Base-by-base conservation (phyloP, 1,139 yeast species). In the Pichia norvegensis region DNA sequence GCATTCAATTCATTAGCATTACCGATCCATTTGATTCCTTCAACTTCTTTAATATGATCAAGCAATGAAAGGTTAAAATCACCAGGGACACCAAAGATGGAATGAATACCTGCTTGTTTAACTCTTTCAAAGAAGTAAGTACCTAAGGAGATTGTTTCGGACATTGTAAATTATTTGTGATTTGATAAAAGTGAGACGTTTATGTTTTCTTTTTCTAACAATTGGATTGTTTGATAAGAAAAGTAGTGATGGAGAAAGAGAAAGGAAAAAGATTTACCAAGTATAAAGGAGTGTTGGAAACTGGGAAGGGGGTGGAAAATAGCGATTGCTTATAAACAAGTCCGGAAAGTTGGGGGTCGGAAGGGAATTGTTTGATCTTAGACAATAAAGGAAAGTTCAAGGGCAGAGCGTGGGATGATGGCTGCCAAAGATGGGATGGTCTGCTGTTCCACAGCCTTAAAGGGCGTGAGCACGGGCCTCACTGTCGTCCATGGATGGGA, bases 41-140 rank as follows among this genome's bases (percentile, higher is more conserved):
- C 73, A 27, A 79, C 84, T 47, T 76, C 76, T 55, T 78, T 74
- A 54, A 83, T 68, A 59, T 78, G 77, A 60, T 83, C 92, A 43
- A 83, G 69, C 40, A 84, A 66, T 13, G 81, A 68, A 55, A 84
- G 70, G 65, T 83, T 84, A 74, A 82, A 83, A 62, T 83, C 92
- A 53, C 87, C 88, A 11, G 92, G 92, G 36, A 83, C 83, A 47
- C 92, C 92, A 54, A 83, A 80, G 57, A 83, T 70, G 59, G 92
- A 82, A 53, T 73, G 69, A 51, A 81, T 74, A 29, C 77, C 78
- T 44, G 79, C 67, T 63, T 80, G 82, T 57, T 67, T 66, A 51
- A 80, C 68, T 67, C 83, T 72, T 65, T 77, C 83, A 58, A 81
- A 81, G 49, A 81, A 64, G 58, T 78, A 81, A 51, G 73, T 72